Percentiles rank a stretch among this genome's conserved stretches.
phyloP scores from a whole-genome alignment of 768 basidiomycete genomes.

The Tulasnella sp. region DNA sequence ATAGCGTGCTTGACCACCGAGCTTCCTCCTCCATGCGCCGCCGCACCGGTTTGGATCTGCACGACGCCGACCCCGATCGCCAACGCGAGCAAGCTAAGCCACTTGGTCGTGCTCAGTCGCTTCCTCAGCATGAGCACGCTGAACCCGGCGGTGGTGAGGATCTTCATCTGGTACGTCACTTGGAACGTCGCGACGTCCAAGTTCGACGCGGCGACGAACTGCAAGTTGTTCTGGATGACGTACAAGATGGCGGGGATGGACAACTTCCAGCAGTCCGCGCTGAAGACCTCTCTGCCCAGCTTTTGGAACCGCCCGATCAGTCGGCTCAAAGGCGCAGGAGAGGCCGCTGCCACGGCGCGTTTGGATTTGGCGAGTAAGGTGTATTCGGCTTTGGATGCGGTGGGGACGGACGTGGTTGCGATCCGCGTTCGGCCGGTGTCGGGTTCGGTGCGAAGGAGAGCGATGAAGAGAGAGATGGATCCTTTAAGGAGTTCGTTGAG shows the following conservation, averaged over 20 bases:
- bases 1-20: constrained; percentile 37
- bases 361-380: constrained; percentile 24
- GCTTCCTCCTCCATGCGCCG: background rate
- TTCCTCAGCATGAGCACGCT: constrained; percentile 73
- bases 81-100: constrained; percentile 74
- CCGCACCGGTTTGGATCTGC: constrained; percentile 62
- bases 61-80: constrained; percentile 85
- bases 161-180: constrained; percentile 96
- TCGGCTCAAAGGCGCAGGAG: background rate
- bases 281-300: constrained; percentile 61
- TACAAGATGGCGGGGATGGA: constrained; percentile 95
- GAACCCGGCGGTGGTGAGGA: constrained; percentile 85
- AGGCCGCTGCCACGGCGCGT: constrained; percentile 2
- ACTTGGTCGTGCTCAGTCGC: constrained; percentile 60
- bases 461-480: constrained; percentile 73
- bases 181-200: constrained; percentile 93
- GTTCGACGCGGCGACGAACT: constrained; percentile 90
- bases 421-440: background rate
- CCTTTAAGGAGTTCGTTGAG: constrained; percentile 93
- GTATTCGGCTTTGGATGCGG: constrained; percentile 30
- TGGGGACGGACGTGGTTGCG: constrained; percentile 18
- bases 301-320: constrained; percentile 36
- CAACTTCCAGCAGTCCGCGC: constrained; percentile 91
- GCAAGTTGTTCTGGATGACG: constrained; percentile 90
- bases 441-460: constrained; percentile 45